phyloP scores from a whole-genome alignment of 345 rosid genomes.

The Eucalyptus brandiana region DNA sequence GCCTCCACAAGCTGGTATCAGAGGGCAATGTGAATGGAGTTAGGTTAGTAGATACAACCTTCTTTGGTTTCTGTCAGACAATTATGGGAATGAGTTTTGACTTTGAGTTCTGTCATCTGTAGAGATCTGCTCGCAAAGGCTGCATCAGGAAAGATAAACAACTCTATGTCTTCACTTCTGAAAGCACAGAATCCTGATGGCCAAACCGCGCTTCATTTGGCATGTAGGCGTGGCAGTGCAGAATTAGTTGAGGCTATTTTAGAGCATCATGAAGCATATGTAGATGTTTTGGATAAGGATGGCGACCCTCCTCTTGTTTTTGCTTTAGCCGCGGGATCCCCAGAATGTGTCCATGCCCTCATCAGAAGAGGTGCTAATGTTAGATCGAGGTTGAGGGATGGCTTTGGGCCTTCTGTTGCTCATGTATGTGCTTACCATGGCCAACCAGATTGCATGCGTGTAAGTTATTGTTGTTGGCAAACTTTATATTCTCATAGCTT shows the following conservation, averaged over 20 bases:
- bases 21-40: slow-evolving; percentile 74
- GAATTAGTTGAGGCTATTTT: slow-evolving; percentile 76
- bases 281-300: slow-evolving; percentile 87
- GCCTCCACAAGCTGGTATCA: slow-evolving; percentile 60
- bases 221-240: slow-evolving; percentile 92
- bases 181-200: slow-evolving; percentile 91
- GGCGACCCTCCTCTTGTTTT: slow-evolving; percentile 98
- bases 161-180: slow-evolving; percentile 40
- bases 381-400: slow-evolving; percentile 78
- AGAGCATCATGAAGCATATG: slow-evolving; percentile 55
- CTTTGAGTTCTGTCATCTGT: slow-evolving; percentile 1
- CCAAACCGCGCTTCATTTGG: slow-evolving; percentile 92
- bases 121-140: slow-evolving; percentile 77
- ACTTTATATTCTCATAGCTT: background rate
- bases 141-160: slow-evolving; percentile 40
- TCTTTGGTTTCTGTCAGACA: background rate
- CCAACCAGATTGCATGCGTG: slow-evolving; percentile 98
- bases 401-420: slow-evolving; percentile 88
- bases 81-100: background rate
- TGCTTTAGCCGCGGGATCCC: slow-evolving; percentile 98
- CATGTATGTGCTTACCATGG: slow-evolving; percentile 99
- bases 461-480: slow-evolving; percentile 21
- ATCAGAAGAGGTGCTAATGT: slow-evolving; percentile 79
- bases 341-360: slow-evolving; percentile 86
- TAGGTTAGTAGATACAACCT: slow-evolving; percentile 45